Evolutionary conservation across 2,329 filamentous ascomycete genomes (phyloP), one percentile per base, ranked within the genome.

Genomic region (Podosphaera aphanis): DNA sequence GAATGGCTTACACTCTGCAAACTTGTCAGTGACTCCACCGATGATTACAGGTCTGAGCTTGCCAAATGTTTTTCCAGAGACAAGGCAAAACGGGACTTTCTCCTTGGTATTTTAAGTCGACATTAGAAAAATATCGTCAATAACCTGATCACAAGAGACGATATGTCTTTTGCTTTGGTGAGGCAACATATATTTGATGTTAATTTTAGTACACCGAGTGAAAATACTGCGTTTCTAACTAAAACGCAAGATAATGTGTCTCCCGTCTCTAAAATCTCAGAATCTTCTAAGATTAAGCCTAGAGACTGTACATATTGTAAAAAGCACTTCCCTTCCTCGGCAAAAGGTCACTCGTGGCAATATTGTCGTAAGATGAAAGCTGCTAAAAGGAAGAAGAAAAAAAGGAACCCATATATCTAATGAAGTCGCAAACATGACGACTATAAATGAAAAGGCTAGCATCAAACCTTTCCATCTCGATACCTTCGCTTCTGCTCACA

Each of bases 51-150:
- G 15, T 11, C 8, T 4, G 19, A 41, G 11, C 20, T 27, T 2
- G 39, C 39, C 18, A 41, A 18, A 41, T 41, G n/a, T 41, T 41
- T 41, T n/a, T 41, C 39, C 2, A 23, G 4, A 27, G 21, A 41
- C 39, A 41, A 41, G 39, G 39, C 39, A 8, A 41, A 41, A 25
- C 4, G 39, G 20, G 39, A 41, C 3, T 41, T 41, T 41, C 39
- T 41, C 13, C 15, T 41, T 5, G 39, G 39, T 3, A 41, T 41
- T 6, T 15, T 41, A 6, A 41, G 39, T 41, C 15, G 39, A n/a
- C 3, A 25, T 23, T 19, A 41, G 5, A 41, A 41, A 21, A 41
- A 25, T 23, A 3, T 41, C n/a, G 19, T 25, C 13, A 21, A 41
- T 27, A 41, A 23, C n/a, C 21, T 41, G 19, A 25, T 41, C n/a